A percentile compares a stretch with the other conserved stretches of the same genome.
Evolutionary conservation across 768 basidiomycete genomes (phyloP).

Genomic region (Leccinum obscurum): DNA sequence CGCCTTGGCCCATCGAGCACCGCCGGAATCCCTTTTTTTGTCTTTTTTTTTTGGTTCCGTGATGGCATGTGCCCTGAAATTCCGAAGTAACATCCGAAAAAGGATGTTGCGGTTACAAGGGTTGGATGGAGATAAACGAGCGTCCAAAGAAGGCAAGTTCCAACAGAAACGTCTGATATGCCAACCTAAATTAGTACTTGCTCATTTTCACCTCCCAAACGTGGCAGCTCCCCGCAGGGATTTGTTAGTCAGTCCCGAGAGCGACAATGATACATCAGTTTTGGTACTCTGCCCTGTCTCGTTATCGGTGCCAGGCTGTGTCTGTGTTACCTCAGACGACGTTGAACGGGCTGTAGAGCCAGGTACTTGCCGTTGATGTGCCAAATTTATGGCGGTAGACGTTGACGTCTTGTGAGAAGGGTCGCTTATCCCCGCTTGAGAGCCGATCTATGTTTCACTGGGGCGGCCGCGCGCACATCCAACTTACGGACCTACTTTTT

Average conservation of each 20-base stretch:
- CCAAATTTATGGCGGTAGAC: not conserved
- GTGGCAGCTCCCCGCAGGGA: not conserved
- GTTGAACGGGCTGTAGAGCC: conserved; percentile 1
- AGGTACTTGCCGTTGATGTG: conserved; percentile 1
- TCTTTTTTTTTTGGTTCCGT: not conserved
- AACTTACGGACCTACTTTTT: not conserved
- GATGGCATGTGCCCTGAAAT: conserved; percentile 11
- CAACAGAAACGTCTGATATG: conserved; percentile 34
- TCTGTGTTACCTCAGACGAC: conserved; percentile 7
- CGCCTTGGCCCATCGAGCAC: conserved; percentile 3
- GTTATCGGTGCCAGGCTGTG: conserved; percentile 23
- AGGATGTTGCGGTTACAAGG: conserved; percentile 10
- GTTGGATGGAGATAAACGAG: conserved; percentile 18
- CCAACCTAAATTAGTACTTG: conserved; percentile 15
- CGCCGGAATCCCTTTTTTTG: not conserved
- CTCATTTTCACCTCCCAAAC: conserved; percentile 28
- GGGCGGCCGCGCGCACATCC: not conserved
- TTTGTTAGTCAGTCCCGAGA: conserved; percentile 3
- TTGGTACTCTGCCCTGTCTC: conserved; percentile 4
- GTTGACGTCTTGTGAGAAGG: conserved; percentile 13
- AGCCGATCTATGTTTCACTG: conserved; percentile 11
- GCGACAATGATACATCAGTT: conserved; percentile 13
- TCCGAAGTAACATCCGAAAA: conserved; percentile 3
- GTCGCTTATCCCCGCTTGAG: conserved; percentile 1
- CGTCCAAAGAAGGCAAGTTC: conserved; percentile 24